Percentiles rank a stretch among this genome's conserved stretches.
phyloP scores from a whole-genome alignment of 805 yeast genomes.

The Pichia scutulata region DNA sequence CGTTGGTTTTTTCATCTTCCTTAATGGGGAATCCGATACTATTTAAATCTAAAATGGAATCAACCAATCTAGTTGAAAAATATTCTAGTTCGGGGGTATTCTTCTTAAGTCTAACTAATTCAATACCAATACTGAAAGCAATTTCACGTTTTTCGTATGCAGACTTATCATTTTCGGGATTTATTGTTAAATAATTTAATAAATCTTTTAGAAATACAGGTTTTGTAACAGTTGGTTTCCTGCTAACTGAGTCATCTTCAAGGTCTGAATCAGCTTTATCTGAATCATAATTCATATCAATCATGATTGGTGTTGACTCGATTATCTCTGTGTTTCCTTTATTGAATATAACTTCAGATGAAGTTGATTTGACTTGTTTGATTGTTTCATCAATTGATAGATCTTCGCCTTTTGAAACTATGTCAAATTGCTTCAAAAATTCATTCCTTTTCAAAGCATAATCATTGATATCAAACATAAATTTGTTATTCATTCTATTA shows the following conservation, averaged over 20 bases:
- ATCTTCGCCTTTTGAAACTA: neutral
- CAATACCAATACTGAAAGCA: constrained; percentile 47
- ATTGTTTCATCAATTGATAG: constrained; percentile 7
- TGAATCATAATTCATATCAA: constrained; percentile 16
- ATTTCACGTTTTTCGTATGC: constrained; percentile 42
- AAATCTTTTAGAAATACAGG: constrained; percentile 74
- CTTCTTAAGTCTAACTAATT: constrained; percentile 58
- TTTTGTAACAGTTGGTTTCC: constrained; percentile 29
- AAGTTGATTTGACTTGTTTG: neutral
- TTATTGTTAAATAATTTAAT: constrained; percentile 44
- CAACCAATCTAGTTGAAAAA: constrained; percentile 48
- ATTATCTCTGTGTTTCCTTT: neutral
- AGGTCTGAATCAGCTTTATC: constrained; percentile 44
- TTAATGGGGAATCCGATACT: constrained; percentile 28
- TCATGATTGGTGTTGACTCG: constrained; percentile 6
- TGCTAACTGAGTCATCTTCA: constrained; percentile 33
- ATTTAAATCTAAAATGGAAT: constrained; percentile 42
- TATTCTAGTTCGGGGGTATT: constrained; percentile 55
- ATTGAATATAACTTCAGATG: neutral
- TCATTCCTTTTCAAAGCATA: constrained; percentile 16
- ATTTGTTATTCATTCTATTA: constrained; percentile 23
- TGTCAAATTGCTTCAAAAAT: constrained; percentile 6
- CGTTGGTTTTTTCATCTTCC: neutral
- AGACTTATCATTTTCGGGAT: constrained; percentile 34
- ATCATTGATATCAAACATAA: constrained; percentile 24